phyloP scores from a whole-genome alignment of 108 stramenopile species.

The Nitzschia putrida region DNA sequence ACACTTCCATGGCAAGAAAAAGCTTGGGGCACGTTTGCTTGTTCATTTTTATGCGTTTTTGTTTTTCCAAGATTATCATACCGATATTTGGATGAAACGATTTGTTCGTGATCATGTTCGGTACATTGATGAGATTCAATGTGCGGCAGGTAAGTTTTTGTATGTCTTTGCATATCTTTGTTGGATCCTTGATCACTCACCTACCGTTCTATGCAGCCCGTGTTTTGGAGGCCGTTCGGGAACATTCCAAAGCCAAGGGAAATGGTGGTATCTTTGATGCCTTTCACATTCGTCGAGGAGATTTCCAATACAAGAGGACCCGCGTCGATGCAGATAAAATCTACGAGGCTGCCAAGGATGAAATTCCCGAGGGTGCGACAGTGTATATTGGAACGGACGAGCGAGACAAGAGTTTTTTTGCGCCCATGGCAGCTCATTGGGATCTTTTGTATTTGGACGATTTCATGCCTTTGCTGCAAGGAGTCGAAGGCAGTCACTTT shows the following conservation, averaged over 20 bases:
- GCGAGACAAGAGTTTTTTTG: conserved; percentile 75
- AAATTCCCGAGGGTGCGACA: conserved; percentile 55
- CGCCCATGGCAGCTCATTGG: conserved; percentile 65
- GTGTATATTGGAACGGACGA: conserved; percentile 90
- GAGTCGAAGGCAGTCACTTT: conserved; percentile 58
- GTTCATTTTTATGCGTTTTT: conserved; percentile 86
- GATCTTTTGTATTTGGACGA: conserved; percentile 77
- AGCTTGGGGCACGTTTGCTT: conserved; percentile 53
- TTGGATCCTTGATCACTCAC: no score
- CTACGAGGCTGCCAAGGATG: conserved; percentile 47
- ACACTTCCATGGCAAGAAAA: conserved; percentile 62
- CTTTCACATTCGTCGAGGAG: conserved; percentile 83
- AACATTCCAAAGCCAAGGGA: conserved; percentile 35
- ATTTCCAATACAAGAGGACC: conserved; percentile 83
- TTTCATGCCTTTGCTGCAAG: conserved; percentile 46
- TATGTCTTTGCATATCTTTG: no score
- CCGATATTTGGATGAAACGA: conserved; percentile 83
- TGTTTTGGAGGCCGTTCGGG: conserved; percentile 65
- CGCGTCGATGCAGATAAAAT: conserved; percentile 64
- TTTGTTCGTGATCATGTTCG: conserved; percentile 84
- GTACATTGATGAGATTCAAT: conserved; percentile 86
- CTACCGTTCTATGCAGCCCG: conserved; percentile 57
- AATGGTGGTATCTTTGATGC: conserved; percentile 62
- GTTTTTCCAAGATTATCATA: conserved; percentile 82
- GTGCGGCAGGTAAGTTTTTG: conserved; percentile 74